Evolutionary conservation across 768 basidiomycete species (phyloP), one percentile per base, ranked within the genome.

Genomic region (Coprinopsis strossmayeri): DNA sequence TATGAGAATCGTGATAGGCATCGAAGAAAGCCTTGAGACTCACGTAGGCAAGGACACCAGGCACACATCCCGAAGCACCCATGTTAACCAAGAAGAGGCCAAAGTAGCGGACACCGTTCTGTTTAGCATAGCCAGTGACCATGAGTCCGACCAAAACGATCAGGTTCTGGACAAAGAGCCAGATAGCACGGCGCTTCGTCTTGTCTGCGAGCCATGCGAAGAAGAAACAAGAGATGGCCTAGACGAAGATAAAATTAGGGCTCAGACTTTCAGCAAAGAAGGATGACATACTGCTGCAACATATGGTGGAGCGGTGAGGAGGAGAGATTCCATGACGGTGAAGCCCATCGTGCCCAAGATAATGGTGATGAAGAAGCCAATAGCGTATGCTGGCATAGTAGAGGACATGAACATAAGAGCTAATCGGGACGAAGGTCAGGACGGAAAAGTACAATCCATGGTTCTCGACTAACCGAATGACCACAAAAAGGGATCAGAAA

Each of bases 161-260:
- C 3, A 66, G 10, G 21, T 64, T 62, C 46, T 68, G 65, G 21
- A 64, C 48, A 2, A 51, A 61, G 26, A 72, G 59, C 55, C 66
- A 67, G 2, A 61, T 49, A 2, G 66, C 69, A 12, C 69, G 62
- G 26, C 61, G 56, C 30, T 57, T 61, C 9, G 63, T 64, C 53
- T 57, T 64, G 50, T 72, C 69, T 18, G 68, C 62, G 26, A 70
- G 50, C 57, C 63, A 68, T 7, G 71, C 68, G 39, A 71, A 69
- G 48, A 57, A 53, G 48, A 64, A 70, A 49, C 57, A 60, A 24
- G 63, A 65, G 18, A 66, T 53, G 11, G 66, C 65, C 67, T 69
- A 45, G 32, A n/a, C 34, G 2, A 53, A 17, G 18, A 11, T 51
- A 42, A 5, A 11, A 34, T 17, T 30, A 34, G 15, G 13, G 37